Base-by-base conservation (phyloP, 306 rosid genomes). In the Sicyos edulis region DNA sequence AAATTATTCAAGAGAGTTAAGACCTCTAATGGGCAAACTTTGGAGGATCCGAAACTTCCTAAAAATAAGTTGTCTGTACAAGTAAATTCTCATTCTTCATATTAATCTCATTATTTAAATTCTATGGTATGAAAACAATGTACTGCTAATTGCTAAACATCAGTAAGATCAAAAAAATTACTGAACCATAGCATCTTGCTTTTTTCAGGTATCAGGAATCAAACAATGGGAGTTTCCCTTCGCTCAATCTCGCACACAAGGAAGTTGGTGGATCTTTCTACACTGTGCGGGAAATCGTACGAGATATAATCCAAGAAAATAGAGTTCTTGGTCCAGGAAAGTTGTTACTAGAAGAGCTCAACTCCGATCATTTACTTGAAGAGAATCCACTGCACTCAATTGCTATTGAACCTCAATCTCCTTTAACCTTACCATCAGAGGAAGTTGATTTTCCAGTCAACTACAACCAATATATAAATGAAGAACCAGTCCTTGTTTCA, bases 191-290 rank as follows among this genome's bases (percentile, higher is more conserved):
- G 44, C 44, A 37, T 37, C 8, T 37, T 37, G 44, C 44, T 37
- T 37, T 37, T 37, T 37, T 37, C 44, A 37, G 44, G 44, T 32
- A 32, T 32, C 37, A 91, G 77, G 76, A 79, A 63, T 83, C 87
- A 45, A 88, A 93, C 81, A 85, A 84, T 22, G 99, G 99, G 63
- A 91, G 75, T 80, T 93, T 93, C 66, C 99, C 99, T 67, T 89
- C 99, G 11, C 88, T 93, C 74, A 91, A 82, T 64, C 89, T 89
- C 29, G 89, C 99, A 12, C 99, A 93, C 80, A 91, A 91, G 83
- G 99, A 93, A 82, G 99, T 93, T 10, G 98, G 98, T 75, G 98
- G 98, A 42, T 92, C 98, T 72, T 92, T 92, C 87, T 93, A 93
- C 86, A 93, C 97, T 0, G 96, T 93, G n/a, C 84, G 99, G 57